Conservation (phyloP, 2,329 filamentous ascomycete species). For the Colletotrichum chlorophyti region DNA sequence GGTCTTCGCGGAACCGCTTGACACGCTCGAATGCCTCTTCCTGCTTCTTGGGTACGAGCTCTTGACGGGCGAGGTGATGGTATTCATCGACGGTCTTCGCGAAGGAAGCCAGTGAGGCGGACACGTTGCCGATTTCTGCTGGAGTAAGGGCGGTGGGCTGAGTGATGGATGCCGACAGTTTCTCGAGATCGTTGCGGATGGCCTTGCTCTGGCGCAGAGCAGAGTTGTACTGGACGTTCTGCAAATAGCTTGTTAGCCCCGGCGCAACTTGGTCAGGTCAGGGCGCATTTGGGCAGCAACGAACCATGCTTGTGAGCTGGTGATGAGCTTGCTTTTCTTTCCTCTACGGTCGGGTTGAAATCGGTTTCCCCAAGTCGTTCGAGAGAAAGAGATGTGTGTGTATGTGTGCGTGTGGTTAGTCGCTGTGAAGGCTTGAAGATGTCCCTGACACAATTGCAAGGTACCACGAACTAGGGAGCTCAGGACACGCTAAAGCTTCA, state of each 20-base stretch:
- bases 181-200: conserved; percentile 77
- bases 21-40: conserved; percentile 88
- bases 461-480: conserved; percentile 1
- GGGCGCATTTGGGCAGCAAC: background rate
- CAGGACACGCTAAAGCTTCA: conserved; percentile 14
- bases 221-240: conserved; percentile 88
- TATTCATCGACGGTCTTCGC: conserved; percentile 94
- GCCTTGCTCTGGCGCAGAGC: conserved; percentile 84
- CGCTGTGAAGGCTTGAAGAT: background rate
- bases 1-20: conserved; percentile 83
- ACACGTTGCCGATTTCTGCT: conserved; percentile 69
- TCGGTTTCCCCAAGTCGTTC: too few species aligned
- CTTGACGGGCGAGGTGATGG: conserved; percentile 81
- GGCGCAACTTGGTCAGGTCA: background rate
- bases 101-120: conserved; percentile 80
- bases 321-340: too few species aligned
- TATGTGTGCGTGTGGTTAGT: too few species aligned
- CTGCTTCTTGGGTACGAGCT: conserved; percentile 89
- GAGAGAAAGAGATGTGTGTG: too few species aligned
- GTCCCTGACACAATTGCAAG: background rate
- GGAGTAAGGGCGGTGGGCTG: conserved; percentile 68
- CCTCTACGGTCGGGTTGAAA: too few species aligned
- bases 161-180: conserved; percentile 65
- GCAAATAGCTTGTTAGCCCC: conserved; percentile 38
- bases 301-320: conserved; percentile 10